A percentile compares a stretch with the other conserved stretches of the same genome.
phyloP scores from a whole-genome alignment of 2,329 filamentous ascomycete genomes.

The Diaporthe destruens region DNA sequence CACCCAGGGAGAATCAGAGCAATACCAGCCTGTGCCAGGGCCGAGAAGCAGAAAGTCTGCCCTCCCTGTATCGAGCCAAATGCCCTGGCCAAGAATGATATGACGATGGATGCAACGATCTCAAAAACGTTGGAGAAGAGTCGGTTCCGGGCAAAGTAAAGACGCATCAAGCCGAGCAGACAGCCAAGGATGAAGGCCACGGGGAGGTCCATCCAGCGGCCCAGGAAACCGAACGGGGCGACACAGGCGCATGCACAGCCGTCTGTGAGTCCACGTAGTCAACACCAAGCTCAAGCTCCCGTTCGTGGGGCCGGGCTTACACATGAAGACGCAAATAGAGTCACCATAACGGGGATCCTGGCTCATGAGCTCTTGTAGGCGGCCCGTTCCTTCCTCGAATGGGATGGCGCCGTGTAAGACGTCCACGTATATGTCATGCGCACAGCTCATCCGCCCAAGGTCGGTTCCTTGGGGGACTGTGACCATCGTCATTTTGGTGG shows the following conservation, averaged over 20 bases:
- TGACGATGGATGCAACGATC: conserved; percentile 35
- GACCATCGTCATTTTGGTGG: conserved; percentile 11
- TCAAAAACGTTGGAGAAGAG: conserved; percentile 40
- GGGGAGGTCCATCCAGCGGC: conserved; percentile 39
- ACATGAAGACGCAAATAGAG: not conserved
- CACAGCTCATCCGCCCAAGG: conserved; percentile 1
- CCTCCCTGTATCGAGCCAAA: conserved; percentile 37
- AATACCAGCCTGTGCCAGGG: conserved; percentile 39
- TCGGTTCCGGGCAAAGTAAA: conserved; percentile 32
- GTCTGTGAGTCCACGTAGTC: not conserved
- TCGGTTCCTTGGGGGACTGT: not conserved
- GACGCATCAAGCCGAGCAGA: conserved; percentile 38
- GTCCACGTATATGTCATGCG: not conserved
- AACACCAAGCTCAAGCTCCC: not conserved
- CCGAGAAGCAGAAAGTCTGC: conserved; percentile 37
- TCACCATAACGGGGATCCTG: not conserved
- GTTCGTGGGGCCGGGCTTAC: not conserved
- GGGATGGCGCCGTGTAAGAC: not conserved
- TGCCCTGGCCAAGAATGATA: conserved; percentile 36
- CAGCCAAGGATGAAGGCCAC: conserved; percentile 37
- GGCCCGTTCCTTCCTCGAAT: not conserved
- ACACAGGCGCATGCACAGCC: conserved; percentile 16
- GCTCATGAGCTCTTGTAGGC: conserved; percentile 2
- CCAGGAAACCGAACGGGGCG: conserved; percentile 22
- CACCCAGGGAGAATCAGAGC: conserved; percentile 36